Conservation (phyloP, 805 yeast species). For the Isabelozyma rhagii region DNA sequence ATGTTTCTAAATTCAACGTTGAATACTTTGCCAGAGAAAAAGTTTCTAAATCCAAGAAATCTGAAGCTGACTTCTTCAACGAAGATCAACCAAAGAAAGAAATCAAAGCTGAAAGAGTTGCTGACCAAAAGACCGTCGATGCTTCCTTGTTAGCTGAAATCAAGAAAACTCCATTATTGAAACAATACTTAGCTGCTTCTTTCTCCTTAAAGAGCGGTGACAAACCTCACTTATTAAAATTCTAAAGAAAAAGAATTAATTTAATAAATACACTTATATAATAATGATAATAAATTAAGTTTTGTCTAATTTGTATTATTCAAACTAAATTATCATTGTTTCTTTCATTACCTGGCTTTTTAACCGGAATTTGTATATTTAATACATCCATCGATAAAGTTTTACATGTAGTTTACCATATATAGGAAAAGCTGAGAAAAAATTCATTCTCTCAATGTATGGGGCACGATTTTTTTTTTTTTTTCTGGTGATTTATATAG, state of each 20-base stretch:
- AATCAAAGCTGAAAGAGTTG: conserved; percentile 89
- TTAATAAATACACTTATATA: neutral
- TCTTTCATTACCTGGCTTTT: neutral
- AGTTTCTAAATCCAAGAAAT: conserved; percentile 73
- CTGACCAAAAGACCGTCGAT: conserved; percentile 96
- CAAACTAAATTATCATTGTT: neutral
- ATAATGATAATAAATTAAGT: conserved; percentile 3
- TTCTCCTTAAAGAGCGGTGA: conserved; percentile 98
- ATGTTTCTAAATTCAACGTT: conserved; percentile 87
- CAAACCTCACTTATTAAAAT: conserved; percentile 96
- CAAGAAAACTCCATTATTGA: conserved; percentile 95
- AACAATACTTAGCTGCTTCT: conserved; percentile 92
- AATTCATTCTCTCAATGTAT: neutral
- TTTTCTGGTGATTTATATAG: neutral
- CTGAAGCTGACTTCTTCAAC: conserved; percentile 90
- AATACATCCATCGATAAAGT: conserved; percentile 16
- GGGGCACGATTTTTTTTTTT: neutral
- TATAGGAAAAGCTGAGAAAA: no score
- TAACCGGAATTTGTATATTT: conserved; percentile 27
- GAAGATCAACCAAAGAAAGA: conserved; percentile 76
- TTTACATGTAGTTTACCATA: neutral
- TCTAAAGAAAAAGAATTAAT: conserved; percentile 47
- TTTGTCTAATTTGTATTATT: conserved; percentile 8
- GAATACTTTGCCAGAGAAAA: conserved; percentile 97
- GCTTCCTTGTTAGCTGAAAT: conserved; percentile 87